Evolutionary conservation across 352 stramenopile genomes (phyloP), one percentile per base, ranked within the genome.

Genomic region (Pythium sp.): DNA sequence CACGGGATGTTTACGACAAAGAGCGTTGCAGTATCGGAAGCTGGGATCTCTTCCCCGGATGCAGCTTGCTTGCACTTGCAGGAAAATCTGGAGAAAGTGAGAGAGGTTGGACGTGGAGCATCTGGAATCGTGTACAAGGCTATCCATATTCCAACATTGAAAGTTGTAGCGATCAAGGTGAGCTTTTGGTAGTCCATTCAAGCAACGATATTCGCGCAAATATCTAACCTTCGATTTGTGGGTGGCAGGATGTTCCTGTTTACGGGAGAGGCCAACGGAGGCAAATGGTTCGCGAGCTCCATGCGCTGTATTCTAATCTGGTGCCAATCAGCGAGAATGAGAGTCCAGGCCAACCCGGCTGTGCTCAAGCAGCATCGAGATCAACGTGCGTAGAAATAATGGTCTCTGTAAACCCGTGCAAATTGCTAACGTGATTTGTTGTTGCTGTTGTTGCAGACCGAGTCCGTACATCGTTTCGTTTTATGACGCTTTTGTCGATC

Each of bases 381-480:
- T 64, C 80, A 38, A 86, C 71, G 80, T 89, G 75, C 43, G 77
- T 70, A 12, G 8, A 24, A 41, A 36, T 49, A 8, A 22, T 32
- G 30, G 5, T 11, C 11, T 20, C 5, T 28, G 20, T 18, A 14
- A 30, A 30, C 1, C 32, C 5, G 47, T 58, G 24, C 62, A 22
- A n/a, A 51, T 24, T 28, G 36, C 7, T 47, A 43, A 49, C 22
- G 49, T 51, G 12, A 34, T 59, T 59, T 7, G 8, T 59, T 9
- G 3, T 49, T 60, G 56, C 22, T 22, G 22, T 32, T 55, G 28
- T 36, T 36, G 18, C 43, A 95, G 87, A 24, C 73, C 86, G 22
- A 93, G 91, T 71, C 91, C 91, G 24, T 91, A 95, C 64, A 95
- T 98, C 53, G 92, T 98, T 22, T 94, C 84, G 15, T 98, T 98